Evolutionary conservation across 2,329 filamentous ascomycete species (phyloP).

Genomic region (Fonsecaea pedrosoi): DNA sequence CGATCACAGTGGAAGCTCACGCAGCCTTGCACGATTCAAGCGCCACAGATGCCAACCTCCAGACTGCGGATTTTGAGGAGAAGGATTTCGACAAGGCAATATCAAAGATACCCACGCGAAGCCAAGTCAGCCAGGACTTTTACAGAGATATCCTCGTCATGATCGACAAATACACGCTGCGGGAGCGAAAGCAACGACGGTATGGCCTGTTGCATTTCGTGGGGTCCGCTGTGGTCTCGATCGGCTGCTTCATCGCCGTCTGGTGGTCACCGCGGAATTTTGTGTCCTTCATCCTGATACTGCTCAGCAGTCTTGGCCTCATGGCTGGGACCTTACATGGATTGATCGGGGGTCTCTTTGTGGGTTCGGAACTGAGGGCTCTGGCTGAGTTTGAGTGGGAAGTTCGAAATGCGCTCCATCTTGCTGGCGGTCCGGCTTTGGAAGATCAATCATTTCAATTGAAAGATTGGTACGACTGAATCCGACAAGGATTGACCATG

Average conservation of each 20-base stretch:
- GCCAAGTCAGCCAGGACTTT: constrained; percentile 55
- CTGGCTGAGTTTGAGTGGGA: constrained; percentile 95
- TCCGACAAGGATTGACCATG: background rate
- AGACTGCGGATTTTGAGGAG: constrained; percentile 32
- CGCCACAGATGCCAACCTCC: constrained; percentile 19
- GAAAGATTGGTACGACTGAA: constrained; percentile 40
- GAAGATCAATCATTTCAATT: constrained; percentile 36
- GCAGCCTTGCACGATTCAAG: constrained; percentile 24
- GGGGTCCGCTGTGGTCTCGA: constrained; percentile 67
- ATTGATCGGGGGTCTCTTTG: constrained; percentile 84
- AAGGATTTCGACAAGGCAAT: constrained; percentile 33
- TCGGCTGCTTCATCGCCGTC: constrained; percentile 78
- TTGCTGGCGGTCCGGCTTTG: constrained; percentile 35
- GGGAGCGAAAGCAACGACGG: constrained; percentile 74
- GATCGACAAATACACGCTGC: constrained; percentile 69
- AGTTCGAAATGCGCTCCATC: constrained; percentile 60
- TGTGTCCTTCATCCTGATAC: constrained; percentile 78
- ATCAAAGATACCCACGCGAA: constrained; percentile 36
- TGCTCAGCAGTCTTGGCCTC: constrained; percentile 79
- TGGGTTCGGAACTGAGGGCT: constrained; percentile 79
- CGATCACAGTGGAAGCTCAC: constrained; percentile 24
- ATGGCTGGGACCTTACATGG: constrained; percentile 81
- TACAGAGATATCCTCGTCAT: constrained; percentile 78
- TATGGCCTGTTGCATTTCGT: constrained; percentile 78
- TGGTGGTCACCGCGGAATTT: constrained; percentile 84